Evolutionary conservation across 1,284 basidiomycete genomes (phyloP).

Genomic region (Malassezia slooffiae): DNA sequence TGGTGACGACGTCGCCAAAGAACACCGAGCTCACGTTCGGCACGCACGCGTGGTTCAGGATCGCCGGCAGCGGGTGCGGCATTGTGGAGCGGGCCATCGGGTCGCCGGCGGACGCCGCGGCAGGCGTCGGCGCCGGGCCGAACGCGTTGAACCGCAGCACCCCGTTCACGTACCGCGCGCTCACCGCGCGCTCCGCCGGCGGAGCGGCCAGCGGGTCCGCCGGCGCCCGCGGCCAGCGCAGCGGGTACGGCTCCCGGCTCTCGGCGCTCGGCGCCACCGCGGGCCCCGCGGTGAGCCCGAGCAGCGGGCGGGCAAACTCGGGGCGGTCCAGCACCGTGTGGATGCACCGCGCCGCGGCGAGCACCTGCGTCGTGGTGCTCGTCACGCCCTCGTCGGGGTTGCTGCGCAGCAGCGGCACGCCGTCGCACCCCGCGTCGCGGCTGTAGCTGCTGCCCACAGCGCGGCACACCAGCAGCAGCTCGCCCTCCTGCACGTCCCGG

Average conservation of each 20-base stretch:
- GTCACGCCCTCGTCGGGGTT: constrained; percentile 34
- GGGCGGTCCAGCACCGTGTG: constrained; percentile 37
- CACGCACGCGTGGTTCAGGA: constrained; percentile 43
- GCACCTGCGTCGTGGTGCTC: constrained; percentile 42
- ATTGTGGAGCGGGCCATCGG: constrained; percentile 33
- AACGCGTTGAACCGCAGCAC: constrained; percentile 46
- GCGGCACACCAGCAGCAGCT: constrained; percentile 34
- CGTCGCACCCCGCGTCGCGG: constrained; percentile 23
- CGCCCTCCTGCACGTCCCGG: constrained; percentile 30
- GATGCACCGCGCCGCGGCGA: constrained; percentile 38
- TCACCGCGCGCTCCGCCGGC: neutral
- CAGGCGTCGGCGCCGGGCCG: constrained; percentile 33
- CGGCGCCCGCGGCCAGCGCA: constrained; percentile 7
- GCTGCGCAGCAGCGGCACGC: constrained; percentile 27
- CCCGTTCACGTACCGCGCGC: constrained; percentile 38
- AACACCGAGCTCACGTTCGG: constrained; percentile 45
- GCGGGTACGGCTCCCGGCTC: constrained; percentile 27
- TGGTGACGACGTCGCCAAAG: constrained; percentile 40
- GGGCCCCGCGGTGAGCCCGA: constrained; percentile 43
- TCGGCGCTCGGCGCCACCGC: constrained; percentile 21
- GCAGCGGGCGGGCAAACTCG: constrained; percentile 27
- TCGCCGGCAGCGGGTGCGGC: constrained; percentile 44
- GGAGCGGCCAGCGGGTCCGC: neutral
- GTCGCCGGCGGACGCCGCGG: constrained; percentile 14
- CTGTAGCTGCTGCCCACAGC: constrained; percentile 34